phyloP scores from a whole-genome alignment of 192 early-diverging fungal genomes.

The Mortierella antarctica region DNA sequence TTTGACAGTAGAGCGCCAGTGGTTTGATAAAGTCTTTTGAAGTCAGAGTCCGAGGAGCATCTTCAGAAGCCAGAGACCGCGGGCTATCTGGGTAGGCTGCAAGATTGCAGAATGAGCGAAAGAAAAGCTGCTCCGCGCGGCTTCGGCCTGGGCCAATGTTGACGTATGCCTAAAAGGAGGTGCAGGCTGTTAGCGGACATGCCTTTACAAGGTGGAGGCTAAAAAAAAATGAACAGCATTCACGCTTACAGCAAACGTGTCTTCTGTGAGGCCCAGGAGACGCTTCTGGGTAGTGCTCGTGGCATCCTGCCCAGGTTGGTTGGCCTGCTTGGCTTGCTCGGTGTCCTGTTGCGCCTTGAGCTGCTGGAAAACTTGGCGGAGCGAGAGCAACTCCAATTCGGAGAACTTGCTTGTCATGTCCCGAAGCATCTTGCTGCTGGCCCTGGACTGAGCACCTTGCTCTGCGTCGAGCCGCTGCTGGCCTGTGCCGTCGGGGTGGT shows the following conservation, averaged over 20 bases:
- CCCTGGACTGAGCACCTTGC: slow-evolving; percentile 10
- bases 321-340: slow-evolving; percentile 3
- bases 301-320: background rate
- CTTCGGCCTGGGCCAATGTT: slow-evolving; percentile 9
- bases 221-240: background rate
- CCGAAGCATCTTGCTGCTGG: slow-evolving; percentile 23
- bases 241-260: slow-evolving; percentile 29
- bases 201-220: background rate
- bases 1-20: slow-evolving; percentile 41
- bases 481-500: too few relatives aligned
- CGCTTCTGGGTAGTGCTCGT: background rate
- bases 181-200: background rate
- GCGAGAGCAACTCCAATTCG: slow-evolving; percentile 31
- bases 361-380: slow-evolving; percentile 30
- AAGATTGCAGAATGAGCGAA: slow-evolving; percentile 46
- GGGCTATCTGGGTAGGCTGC: slow-evolving; percentile 28
- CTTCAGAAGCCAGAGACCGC: background rate
- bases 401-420: slow-evolving; percentile 28
- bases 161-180: slow-evolving; percentile 21
- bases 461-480: too few relatives aligned
- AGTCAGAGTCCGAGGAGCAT: slow-evolving; percentile 4
- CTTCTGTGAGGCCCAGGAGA: slow-evolving; percentile 29
- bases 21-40: slow-evolving; percentile 41
- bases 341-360: slow-evolving; percentile 27
- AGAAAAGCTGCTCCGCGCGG: slow-evolving; percentile 24